Conservation (phyloP, 352 stramenopile species). For the Pythium biforme region DNA sequence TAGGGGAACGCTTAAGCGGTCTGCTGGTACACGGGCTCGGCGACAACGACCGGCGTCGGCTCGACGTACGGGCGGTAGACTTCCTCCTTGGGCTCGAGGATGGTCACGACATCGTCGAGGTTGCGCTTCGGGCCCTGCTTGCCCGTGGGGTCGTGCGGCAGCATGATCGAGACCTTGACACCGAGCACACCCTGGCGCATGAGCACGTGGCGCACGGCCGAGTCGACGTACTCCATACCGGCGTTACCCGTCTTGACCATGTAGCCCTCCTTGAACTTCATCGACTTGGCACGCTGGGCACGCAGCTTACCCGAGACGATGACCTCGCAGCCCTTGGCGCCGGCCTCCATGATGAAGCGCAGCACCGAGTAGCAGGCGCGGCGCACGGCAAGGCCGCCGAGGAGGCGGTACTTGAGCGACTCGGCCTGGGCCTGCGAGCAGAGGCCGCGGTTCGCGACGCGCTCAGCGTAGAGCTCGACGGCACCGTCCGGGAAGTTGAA, state of each 20-base stretch:
- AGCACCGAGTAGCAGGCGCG: conserved; percentile 99
- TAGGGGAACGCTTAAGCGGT: conserved; percentile 44
- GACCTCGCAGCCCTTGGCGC: conserved; percentile 98
- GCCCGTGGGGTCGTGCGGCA: conserved; percentile 97
- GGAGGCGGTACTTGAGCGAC: conserved; percentile 99
- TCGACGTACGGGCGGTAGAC: conserved; percentile 83
- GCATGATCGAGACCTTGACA: conserved; percentile 99
- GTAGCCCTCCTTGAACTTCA: conserved; percentile 99
- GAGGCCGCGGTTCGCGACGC: conserved; percentile 97
- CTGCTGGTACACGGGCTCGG: conserved; percentile 41
- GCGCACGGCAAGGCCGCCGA: conserved; percentile 97
- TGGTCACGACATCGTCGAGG: conserved; percentile 98
- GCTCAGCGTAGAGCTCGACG: conserved; percentile 99
- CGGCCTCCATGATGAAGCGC: conserved; percentile 99
- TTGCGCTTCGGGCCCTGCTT: conserved; percentile 97
- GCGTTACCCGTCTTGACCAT: conserved; percentile 99
- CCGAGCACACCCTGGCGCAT: conserved; percentile 99
- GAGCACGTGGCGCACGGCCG: conserved; percentile 97
- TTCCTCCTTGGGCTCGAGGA: conserved; percentile 99
- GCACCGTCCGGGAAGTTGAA: conserved; percentile 94
- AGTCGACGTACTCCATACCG: conserved; percentile 98
- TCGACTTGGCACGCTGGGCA: conserved; percentile 99
- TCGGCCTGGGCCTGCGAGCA: conserved; percentile 98
- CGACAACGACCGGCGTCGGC: conserved; percentile 46
- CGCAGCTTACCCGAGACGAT: conserved; percentile 99